Percentiles rank a stretch among this genome's conserved stretches.
These are phyloP conservation scores for Handroanthus guayacan DNA, from an alignment of 257 asterid species.

Conservation along the genomic window DNA sequence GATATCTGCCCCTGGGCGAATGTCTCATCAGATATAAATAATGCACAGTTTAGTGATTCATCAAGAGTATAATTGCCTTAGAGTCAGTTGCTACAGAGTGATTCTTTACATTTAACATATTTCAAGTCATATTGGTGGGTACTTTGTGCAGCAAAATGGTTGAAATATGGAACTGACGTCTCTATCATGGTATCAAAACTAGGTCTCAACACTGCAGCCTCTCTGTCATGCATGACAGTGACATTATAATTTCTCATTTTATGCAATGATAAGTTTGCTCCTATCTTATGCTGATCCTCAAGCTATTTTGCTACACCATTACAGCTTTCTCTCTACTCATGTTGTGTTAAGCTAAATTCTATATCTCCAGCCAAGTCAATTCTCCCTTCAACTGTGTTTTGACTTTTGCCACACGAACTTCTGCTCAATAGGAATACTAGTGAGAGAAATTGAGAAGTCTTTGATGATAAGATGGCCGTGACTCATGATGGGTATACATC, in stretches of 20 bases:
- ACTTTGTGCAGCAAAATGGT: background rate
- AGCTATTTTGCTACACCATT: background rate
- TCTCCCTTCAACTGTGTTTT: background rate
- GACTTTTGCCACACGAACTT: slow-evolving; percentile 2
- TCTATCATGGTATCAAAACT: background rate
- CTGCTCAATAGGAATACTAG: background rate
- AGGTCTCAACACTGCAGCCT: slow-evolving; percentile 6
- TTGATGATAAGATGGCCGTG: slow-evolving; percentile 1
- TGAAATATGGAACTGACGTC: slow-evolving; percentile 1
- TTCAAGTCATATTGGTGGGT: background rate
- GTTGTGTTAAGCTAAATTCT: background rate
- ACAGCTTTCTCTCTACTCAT: background rate
- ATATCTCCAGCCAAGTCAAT: background rate
- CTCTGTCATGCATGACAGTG: background rate
- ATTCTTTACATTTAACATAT: background rate
- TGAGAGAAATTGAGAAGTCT: background rate
- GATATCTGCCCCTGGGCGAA: background rate
- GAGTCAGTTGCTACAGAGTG: background rate
- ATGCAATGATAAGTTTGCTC: background rate
- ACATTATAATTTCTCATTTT: slow-evolving; percentile 1
- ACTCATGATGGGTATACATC: background rate
- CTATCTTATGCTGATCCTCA: background rate
- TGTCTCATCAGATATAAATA: slow-evolving; percentile 7
- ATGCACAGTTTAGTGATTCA: slow-evolving; percentile 3
- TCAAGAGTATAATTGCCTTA: background rate